Evolutionary conservation across 1,284 basidiomycete species (phyloP).

Genomic region (Leccinum fallax): DNA sequence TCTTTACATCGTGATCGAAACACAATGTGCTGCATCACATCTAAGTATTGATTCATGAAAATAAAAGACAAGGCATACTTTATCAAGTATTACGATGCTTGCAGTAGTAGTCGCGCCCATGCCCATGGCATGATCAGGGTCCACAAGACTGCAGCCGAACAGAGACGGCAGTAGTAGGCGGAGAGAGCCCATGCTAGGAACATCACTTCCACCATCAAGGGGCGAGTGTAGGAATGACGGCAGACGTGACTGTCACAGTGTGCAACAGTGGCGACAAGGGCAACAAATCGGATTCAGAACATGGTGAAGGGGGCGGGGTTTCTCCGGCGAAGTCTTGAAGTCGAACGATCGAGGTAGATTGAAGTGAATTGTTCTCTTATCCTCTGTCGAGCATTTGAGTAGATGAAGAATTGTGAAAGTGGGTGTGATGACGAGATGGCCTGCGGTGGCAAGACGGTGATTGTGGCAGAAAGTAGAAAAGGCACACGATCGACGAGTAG

Average conservation of each 20-base stretch:
- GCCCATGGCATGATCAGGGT: too few relatives aligned
- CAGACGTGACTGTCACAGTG: background rate
- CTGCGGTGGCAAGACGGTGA: background rate
- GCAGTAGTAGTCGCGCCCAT: background rate
- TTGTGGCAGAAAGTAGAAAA: background rate
- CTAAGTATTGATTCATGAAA: background rate
- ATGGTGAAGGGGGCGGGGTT: background rate
- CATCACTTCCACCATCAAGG: background rate
- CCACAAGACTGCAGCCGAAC: background rate
- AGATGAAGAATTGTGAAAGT: background rate
- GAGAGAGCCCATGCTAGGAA: background rate
- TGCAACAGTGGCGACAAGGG: background rate
- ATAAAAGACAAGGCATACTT: background rate
- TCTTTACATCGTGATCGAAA: background rate
- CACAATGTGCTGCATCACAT: background rate
- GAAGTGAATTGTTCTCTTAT: background rate
- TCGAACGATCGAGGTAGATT: background rate
- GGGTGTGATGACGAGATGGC: background rate
- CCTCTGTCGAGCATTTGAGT: background rate
- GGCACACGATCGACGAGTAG: background rate
- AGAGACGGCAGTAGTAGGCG: background rate
- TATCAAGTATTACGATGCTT: background rate
- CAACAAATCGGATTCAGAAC: background rate
- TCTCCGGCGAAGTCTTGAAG: background rate
- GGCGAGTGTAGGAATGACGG: background rate